Base-by-base conservation (phyloP, 305 asterid species). In the Solanum hybrid region DNA sequence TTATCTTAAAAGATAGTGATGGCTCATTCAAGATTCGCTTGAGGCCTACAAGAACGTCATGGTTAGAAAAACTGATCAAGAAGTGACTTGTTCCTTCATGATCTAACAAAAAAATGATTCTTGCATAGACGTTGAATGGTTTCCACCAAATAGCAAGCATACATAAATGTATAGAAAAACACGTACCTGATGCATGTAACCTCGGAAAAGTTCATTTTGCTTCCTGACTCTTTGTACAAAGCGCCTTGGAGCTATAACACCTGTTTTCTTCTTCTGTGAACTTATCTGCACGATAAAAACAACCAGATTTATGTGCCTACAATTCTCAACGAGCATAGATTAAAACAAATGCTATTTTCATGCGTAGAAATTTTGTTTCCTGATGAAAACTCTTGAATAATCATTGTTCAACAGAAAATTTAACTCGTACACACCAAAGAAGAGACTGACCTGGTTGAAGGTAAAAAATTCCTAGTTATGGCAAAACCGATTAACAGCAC, bases 201-300 rank as follows among this genome's bases (percentile, higher is more conserved):
- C 95, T 81, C 98, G 95, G 90, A 95, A 96, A 84, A 90, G 92
- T 92, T 97, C 98, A 91, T 97, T 96, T 92, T 95, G 95, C 89
- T 94, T 96, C 90, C 96, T 92, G 88, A 97, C 94, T 91, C 97
- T 95, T 75, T 95, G 96, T 79, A 97, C 96, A 93, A 97, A 96
- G 93, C 98, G 98, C 89, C 94, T 96, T 90, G 99, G 98, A 91
- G 98, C 98, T 84, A 96, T 92, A 10, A 95, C 97, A 76, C 98
- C 99, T 10, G 98, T 97, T 94, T 95, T 96, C 93, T 96, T 97
- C 98, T 96, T 97, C 93, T 96, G 99, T 6, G 95, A 93, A 91
- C 95, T 95, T 91, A 96, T 96, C 99, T 96, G 95, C 89, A 38
- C 61, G 78, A 90, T 15, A 76, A 77, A 38, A 92, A 75, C 80